Conservation (phyloP, 768 basidiomycete species). For the Crassisporium funariophilum region DNA sequence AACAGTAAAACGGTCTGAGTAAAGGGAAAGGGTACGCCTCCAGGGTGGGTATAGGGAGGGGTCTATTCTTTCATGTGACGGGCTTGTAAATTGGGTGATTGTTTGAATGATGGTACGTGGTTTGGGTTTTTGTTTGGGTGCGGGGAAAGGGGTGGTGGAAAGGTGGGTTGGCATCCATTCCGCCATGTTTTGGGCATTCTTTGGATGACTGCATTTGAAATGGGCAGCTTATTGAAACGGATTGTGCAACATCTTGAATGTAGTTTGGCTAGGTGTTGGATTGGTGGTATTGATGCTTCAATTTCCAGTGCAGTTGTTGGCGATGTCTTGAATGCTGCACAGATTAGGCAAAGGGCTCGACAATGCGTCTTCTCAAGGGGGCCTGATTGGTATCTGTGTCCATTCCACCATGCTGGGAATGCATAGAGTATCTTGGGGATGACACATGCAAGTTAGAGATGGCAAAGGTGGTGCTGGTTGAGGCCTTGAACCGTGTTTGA, state of each 20-base stretch:
- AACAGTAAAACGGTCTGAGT: slow-evolving; percentile 3
- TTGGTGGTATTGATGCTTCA: slow-evolving; percentile 34
- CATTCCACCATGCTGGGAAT: slow-evolving; percentile 33
- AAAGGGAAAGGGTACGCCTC: slow-evolving; percentile 12
- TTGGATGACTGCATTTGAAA: slow-evolving; percentile 21
- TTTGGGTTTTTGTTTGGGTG: slow-evolving; percentile 2
- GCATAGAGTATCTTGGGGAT: slow-evolving; percentile 36
- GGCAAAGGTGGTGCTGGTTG: slow-evolving; percentile 26
- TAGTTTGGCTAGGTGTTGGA: slow-evolving; percentile 16
- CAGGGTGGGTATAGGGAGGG: slow-evolving; percentile 24
- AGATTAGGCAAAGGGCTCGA: slow-evolving; percentile 29
- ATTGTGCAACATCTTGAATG: slow-evolving; percentile 14
- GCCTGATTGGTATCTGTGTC: slow-evolving; percentile 22
- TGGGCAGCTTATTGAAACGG: slow-evolving; percentile 25
- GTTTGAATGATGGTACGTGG: slow-evolving; percentile 13
- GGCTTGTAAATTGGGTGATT: slow-evolving; percentile 14
- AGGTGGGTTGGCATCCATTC: slow-evolving; percentile 2
- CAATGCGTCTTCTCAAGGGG: slow-evolving; percentile 30
- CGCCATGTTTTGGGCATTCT: slow-evolving; percentile 18
- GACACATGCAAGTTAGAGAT: slow-evolving; percentile 31
- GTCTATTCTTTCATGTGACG: slow-evolving; percentile 17
- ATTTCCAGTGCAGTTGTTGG: slow-evolving; percentile 32
- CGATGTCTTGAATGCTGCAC: slow-evolving; percentile 34
- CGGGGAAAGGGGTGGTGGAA: slow-evolving; percentile 22
- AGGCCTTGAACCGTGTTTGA: slow-evolving; percentile 37